These are phyloP conservation scores for Torulaspora delbrueckii DNA, from an alignment of 805 yeast species.

Conservation along the genomic window DNA sequence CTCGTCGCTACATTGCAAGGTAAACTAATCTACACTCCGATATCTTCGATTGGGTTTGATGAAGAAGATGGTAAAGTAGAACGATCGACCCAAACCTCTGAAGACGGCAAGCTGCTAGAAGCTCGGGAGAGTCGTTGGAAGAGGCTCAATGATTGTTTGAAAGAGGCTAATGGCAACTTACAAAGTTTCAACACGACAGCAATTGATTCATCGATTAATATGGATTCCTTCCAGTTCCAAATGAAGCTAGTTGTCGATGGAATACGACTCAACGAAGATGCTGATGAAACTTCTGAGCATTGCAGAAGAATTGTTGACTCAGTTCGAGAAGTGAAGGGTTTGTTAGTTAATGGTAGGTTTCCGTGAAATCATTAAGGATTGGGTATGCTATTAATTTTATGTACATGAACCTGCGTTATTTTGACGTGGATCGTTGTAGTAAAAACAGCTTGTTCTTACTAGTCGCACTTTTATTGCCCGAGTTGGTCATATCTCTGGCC, in stretches of 20 bases:
- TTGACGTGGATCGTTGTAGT: slow-evolving; percentile 3
- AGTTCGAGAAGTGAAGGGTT: slow-evolving; percentile 40
- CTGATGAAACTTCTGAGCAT: slow-evolving; percentile 1
- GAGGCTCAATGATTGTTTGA: slow-evolving; percentile 27
- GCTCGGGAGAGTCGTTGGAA: slow-evolving; percentile 12
- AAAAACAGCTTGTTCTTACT: slow-evolving; percentile 9
- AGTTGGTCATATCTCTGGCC: background rate
- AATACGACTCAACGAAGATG: slow-evolving; percentile 16
- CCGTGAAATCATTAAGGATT: slow-evolving; percentile 10
- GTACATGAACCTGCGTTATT: slow-evolving; percentile 4
- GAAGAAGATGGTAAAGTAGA: slow-evolving; percentile 34
- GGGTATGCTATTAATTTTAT: background rate
- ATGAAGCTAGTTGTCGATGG: slow-evolving; percentile 25
- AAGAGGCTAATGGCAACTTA: slow-evolving; percentile 30
- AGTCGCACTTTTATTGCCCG: background rate
- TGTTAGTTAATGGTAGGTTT: slow-evolving; percentile 38
- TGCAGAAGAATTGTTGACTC: slow-evolving; percentile 25
- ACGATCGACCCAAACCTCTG: slow-evolving; percentile 30
- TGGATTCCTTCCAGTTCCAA: slow-evolving; percentile 32
- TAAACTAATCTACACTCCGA: slow-evolving; percentile 35
- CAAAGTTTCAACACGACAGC: slow-evolving; percentile 26
- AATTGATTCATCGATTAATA: slow-evolving; percentile 12
- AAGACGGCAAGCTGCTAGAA: slow-evolving; percentile 8
- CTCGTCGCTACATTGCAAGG: slow-evolving; percentile 28
- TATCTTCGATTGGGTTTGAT: slow-evolving; percentile 41